These are phyloP conservation scores for Gossypium ekmanianum DNA, from an alignment of 345 rosid genomes.

Conservation along the genomic window DNA sequence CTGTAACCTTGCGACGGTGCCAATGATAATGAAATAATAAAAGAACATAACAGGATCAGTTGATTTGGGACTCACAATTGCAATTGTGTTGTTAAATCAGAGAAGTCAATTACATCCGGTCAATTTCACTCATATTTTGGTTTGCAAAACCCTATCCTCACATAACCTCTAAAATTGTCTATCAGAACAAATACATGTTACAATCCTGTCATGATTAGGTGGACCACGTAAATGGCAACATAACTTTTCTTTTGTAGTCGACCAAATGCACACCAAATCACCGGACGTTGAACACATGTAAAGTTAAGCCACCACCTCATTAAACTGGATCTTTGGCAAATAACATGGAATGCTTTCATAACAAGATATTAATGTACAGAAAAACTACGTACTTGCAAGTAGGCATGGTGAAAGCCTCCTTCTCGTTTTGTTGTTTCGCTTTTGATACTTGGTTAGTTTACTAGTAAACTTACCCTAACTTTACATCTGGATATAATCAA, in stretches of 20 bases:
- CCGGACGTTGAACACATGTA: background rate
- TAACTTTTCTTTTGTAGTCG: background rate
- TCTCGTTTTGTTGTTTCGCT: background rate
- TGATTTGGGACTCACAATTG: background rate
- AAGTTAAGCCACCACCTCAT: background rate
- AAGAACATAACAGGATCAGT: conserved; percentile 20
- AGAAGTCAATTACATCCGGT: background rate
- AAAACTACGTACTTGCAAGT: background rate
- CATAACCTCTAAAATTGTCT: background rate
- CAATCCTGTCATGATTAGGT: background rate
- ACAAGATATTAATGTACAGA: background rate
- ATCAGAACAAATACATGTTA: conserved; percentile 7
- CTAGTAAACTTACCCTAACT: background rate
- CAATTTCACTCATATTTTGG: background rate
- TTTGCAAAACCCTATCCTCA: conserved; percentile 6
- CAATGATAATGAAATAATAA: conserved; percentile 8
- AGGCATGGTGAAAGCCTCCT: background rate
- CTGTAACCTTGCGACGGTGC: conserved; percentile 33
- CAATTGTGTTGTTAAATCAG: background rate
- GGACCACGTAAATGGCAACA: conserved; percentile 6
- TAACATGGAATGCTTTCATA: background rate
- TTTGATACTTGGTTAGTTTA: background rate
- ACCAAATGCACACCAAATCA: conserved; percentile 4
- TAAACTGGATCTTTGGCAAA: background rate
- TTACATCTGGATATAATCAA: background rate